Base-by-base conservation (phyloP, 176 grass and related monocot genomes). In the Ampelocalamus luodianensis region DNA sequence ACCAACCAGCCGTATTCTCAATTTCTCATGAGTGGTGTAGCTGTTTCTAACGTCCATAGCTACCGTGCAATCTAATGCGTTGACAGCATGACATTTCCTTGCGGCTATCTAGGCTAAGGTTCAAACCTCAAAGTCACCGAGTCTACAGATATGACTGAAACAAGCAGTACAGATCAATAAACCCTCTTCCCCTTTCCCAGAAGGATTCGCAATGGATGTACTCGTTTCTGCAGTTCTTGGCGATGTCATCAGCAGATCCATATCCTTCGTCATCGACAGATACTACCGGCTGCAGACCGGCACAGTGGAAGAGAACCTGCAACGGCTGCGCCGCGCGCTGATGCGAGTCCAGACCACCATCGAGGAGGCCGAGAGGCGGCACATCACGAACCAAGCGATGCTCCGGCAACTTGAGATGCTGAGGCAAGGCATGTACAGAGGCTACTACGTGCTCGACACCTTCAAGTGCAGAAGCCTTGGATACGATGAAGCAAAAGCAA, bases 341-440 rank as follows among this genome's bases (percentile, higher is more conserved):
- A 29, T 83, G 64, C 27, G n/a, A 0, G 15, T 44, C 16, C 34
- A 83, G 12, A 7, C 22, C 72, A 77, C 1, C 24, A 39, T 34
- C 32, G 32, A 34, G 32, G 32, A 34, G 32, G 79, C 72, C 0
- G 42, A 88, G 50, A 15, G 72, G 8, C 65, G 72, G 10, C 10
- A 63, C 40, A 78, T 88, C 42, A 88, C 72, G 0, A 78, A 71
- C 43, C 64, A 78, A 29, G 72, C 69, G 2, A 88, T 88, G 72
- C 42, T 88, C 9, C 34, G 9, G 11, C 72, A 88, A 23, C 79
- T 88, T 0, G 13, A 83, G 40, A 63, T 62, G 64, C 27, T 83
- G 16, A 71, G 42, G 17, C 43, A 77, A 3, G 14, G 2, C 20
- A 70, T 88, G 72, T 83, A 77, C 27, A 50, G 58, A 78, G 85